A percentile compares a stretch with the other conserved stretches of the same genome.
These are phyloP conservation scores for Alternaria conjuncta DNA, from an alignment of 2,329 filamentous ascomycete species.

Conservation along the genomic window DNA sequence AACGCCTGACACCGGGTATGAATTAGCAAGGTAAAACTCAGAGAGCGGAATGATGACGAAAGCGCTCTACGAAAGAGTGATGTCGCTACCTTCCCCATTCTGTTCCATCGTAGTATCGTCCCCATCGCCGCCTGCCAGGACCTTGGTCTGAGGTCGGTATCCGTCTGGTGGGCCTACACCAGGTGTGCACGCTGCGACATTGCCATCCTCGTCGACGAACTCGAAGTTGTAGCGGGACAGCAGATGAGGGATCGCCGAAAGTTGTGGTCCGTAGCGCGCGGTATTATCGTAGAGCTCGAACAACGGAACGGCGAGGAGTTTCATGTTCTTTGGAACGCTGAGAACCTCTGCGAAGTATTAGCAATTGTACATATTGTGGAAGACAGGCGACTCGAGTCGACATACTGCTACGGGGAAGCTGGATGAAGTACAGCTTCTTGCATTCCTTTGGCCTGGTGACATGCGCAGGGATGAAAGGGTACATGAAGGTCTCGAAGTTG, in stretches of 20 bases:
- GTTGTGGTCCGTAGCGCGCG: slow-evolving; percentile 89
- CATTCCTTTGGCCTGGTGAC: slow-evolving; percentile 97
- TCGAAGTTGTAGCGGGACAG: slow-evolving; percentile 97
- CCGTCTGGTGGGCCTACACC: slow-evolving; percentile 67
- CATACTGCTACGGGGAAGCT: slow-evolving; percentile 87
- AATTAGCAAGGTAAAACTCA: not conserved
- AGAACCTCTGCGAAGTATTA: slow-evolving; percentile 72
- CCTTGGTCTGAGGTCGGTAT: slow-evolving; percentile 39
- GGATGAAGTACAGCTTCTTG: slow-evolving; percentile 98
- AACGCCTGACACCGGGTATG: slow-evolving; percentile 7
- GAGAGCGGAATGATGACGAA: not conserved
- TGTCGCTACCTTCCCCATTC: slow-evolving; percentile 46
- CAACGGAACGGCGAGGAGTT: slow-evolving; percentile 91
- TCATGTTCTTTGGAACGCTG: slow-evolving; percentile 99
- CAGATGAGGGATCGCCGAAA: slow-evolving; percentile 94
- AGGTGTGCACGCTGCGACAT: slow-evolving; percentile 84
- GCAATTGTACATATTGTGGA: slow-evolving; percentile 13
- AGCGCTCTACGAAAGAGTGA: slow-evolving; percentile 37
- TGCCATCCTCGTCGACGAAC: slow-evolving; percentile 91
- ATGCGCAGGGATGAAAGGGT: slow-evolving; percentile 95
- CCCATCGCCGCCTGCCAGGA: slow-evolving; percentile 47
- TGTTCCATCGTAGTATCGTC: slow-evolving; percentile 48
- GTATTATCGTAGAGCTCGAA: slow-evolving; percentile 99
- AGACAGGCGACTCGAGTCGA: not conserved
- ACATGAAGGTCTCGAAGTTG: slow-evolving; percentile 99